Evolutionary conservation across 1,284 basidiomycete species (phyloP).

Genomic region (Naganishia albida): DNA sequence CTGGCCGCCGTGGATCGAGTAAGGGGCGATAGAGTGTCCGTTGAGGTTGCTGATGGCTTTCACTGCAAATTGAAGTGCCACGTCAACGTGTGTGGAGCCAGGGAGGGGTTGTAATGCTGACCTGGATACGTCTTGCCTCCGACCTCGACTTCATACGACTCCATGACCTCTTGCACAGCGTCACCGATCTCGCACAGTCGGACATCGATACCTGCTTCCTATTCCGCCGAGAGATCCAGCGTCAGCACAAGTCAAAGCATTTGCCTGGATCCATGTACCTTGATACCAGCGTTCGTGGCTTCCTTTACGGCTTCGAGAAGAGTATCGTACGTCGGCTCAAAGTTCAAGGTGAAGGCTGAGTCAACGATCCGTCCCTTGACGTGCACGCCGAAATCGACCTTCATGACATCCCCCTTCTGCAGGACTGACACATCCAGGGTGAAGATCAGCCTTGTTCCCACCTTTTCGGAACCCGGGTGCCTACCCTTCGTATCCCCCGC

Average conservation of each 20-base stretch:
- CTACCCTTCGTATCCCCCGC: slow-evolving; percentile 83
- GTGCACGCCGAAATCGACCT: slow-evolving; percentile 97
- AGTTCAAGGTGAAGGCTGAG: slow-evolving; percentile 91
- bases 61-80: slow-evolving; percentile 59
- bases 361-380: slow-evolving; percentile 92
- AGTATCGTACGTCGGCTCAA: slow-evolving; percentile 85
- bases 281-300: slow-evolving; percentile 87
- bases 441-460: slow-evolving; percentile 16
- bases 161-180: slow-evolving; percentile 97
- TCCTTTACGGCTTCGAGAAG: slow-evolving; percentile 89
- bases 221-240: slow-evolving; percentile 2
- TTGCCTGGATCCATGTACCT: slow-evolving; percentile 57
- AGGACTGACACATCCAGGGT: slow-evolving; percentile 62
- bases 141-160: slow-evolving; percentile 94
- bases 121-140: slow-evolving; percentile 81
- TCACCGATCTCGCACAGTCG: slow-evolving; percentile 90
- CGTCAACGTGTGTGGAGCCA: background rate
- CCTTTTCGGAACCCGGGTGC: slow-evolving; percentile 39
- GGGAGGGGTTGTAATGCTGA: slow-evolving; percentile 46
- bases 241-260: background rate
- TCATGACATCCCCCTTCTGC: slow-evolving; percentile 81
- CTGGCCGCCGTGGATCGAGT: slow-evolving; percentile 76
- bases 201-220: slow-evolving; percentile 97
- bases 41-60: slow-evolving; percentile 88
- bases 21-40: slow-evolving; percentile 85